Evolutionary conservation across 2,329 filamentous ascomycete genomes (phyloP).

Genomic region (Verticillium zaregamsianum): DNA sequence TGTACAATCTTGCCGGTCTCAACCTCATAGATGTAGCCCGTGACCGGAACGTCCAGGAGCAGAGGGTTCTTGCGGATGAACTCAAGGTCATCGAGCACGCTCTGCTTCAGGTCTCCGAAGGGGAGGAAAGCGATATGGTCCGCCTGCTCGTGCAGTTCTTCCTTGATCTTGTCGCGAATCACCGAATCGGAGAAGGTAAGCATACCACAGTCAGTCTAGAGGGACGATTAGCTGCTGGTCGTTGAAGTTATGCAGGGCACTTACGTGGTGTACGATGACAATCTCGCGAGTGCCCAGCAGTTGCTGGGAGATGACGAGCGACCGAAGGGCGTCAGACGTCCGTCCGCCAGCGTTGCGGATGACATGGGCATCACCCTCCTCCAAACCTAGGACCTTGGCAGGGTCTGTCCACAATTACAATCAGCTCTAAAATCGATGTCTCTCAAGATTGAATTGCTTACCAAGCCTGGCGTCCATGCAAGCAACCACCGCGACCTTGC

Average conservation of each 20-base stretch:
- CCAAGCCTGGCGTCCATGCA: constrained; percentile 65
- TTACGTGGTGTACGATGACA: constrained; percentile 51
- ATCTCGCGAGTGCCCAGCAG: constrained; percentile 63
- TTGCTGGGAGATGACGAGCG: constrained; percentile 63
- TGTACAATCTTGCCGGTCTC: constrained; percentile 54
- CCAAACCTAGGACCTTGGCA: constrained; percentile 55
- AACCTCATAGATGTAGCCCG: constrained; percentile 75
- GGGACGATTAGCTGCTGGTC: neutral
- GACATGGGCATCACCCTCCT: constrained; percentile 62
- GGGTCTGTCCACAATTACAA: constrained; percentile 35
- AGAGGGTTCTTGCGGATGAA: constrained; percentile 56
- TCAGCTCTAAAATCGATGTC: neutral
- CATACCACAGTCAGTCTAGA: constrained; percentile 50
- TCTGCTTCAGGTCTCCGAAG: constrained; percentile 58
- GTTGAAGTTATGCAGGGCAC: neutral
- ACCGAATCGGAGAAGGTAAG: constrained; percentile 61
- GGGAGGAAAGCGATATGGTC: constrained; percentile 58
- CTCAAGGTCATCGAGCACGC: constrained; percentile 61
- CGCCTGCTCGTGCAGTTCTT: constrained; percentile 52
- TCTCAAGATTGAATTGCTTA: neutral
- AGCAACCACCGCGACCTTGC: constrained; percentile 37
- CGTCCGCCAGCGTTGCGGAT: constrained; percentile 59
- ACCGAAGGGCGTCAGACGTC: constrained; percentile 56
- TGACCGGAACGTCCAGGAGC: constrained; percentile 58
- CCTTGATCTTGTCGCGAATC: constrained; percentile 49